These are phyloP conservation scores for Vicia sativa DNA, from an alignment of 306 rosid genomes.

Conservation along the genomic window DNA sequence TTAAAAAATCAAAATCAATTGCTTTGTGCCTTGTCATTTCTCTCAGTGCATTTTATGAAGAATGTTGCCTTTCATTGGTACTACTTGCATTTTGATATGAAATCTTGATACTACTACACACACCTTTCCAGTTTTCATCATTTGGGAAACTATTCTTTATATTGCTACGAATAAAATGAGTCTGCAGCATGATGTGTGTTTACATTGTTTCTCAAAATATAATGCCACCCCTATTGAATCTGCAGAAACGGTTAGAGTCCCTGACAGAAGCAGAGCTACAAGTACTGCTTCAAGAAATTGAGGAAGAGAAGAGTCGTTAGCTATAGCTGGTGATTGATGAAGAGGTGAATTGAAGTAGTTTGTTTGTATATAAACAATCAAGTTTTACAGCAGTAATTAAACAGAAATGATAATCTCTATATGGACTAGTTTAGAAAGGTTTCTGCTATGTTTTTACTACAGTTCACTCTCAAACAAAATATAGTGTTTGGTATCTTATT, in stretches of 20 bases:
- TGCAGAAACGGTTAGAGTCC: conserved; percentile 93
- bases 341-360: conserved; percentile 52
- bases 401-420: conserved; percentile 18
- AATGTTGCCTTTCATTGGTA: conserved; percentile 8
- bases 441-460: conserved; percentile 21
- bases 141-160: neutral
- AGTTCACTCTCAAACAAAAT: conserved; percentile 27
- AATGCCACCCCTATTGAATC: conserved; percentile 28
- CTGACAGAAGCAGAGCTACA: conserved; percentile 92
- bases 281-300: conserved; percentile 88
- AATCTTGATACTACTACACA: neutral
- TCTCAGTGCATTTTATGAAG: conserved; percentile 15
- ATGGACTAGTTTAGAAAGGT: conserved; percentile 32
- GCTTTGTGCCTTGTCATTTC: conserved; percentile 27
- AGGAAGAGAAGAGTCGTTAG: conserved; percentile 84
- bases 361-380: conserved; percentile 33
- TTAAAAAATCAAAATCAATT: neutral
- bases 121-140: neutral
- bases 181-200: conserved; percentile 1
- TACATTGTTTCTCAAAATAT: conserved; percentile 31
- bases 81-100: conserved; percentile 6
- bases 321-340: conserved; percentile 36
- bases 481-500: neutral
- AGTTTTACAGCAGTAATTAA: conserved; percentile 27
- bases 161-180: neutral